Percentiles rank a stretch among this genome's conserved stretches.
Conservation (phyloP, 352 stramenopile species). For the Globisporangium heterothallicum region DNA sequence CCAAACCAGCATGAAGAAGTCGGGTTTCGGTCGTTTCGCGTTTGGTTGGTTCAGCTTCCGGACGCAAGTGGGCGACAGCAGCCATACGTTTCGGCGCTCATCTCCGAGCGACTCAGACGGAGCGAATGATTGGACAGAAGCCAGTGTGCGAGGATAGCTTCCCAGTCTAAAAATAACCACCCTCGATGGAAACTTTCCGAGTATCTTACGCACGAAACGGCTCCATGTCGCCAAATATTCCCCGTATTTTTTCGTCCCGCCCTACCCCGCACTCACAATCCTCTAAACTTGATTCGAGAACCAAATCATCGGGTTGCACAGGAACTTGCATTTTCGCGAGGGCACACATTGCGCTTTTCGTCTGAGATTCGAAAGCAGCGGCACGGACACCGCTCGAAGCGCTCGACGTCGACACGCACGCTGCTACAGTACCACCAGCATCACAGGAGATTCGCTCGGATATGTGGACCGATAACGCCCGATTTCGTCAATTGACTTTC, state of each 20-base stretch:
- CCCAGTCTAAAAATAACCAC: neutral
- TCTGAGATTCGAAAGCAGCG: too few species aligned
- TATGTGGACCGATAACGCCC: slow-evolving; percentile 3
- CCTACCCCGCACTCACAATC: neutral
- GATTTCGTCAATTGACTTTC: slow-evolving; percentile 5
- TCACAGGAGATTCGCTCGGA: too few species aligned
- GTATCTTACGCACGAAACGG: slow-evolving; percentile 4
- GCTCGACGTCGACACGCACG: too few species aligned
- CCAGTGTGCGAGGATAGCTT: neutral
- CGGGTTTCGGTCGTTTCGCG: slow-evolving; percentile 6
- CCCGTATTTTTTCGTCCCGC: neutral
- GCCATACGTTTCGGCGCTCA: slow-evolving; percentile 5
- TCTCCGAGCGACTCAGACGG: slow-evolving; percentile 9
- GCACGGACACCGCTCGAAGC: too few species aligned
- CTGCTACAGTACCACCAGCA: too few species aligned
- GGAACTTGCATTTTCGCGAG: neutral
- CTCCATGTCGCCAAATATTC: neutral
- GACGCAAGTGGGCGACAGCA: slow-evolving; percentile 7
- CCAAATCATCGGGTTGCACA: neutral
- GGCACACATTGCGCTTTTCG: neutral
- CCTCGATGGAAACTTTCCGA: neutral
- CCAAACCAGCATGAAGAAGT: too few species aligned
- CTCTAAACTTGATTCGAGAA: neutral
- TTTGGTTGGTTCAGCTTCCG: slow-evolving; percentile 13
- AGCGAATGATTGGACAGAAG: slow-evolving; percentile 8